Conservation (phyloP, 2,329 filamentous ascomycete species). For the Huntiella abstrusa region DNA sequence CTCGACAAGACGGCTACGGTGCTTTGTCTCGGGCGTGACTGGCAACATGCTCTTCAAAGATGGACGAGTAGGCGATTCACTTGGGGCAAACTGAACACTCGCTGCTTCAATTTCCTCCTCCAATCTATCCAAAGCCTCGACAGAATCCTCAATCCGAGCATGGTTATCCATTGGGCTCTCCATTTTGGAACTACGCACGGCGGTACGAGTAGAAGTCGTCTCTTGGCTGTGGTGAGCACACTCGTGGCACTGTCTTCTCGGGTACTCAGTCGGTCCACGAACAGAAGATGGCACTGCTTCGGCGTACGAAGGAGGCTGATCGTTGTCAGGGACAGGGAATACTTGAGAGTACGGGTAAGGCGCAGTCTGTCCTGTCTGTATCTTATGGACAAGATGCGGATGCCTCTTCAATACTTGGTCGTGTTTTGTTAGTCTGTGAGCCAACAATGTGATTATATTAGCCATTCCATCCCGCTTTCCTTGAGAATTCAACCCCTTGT, state of each 20-base stretch:
- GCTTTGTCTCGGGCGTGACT: neutral
- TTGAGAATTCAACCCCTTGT: too few species aligned
- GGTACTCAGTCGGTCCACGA: neutral
- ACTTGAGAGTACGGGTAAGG: constrained; percentile 9
- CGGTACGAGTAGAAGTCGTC: too few species aligned
- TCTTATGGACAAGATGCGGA: constrained; percentile 5
- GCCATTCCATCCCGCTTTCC: constrained; percentile 6
- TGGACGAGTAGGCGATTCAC: constrained; percentile 1
- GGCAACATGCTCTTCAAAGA: neutral
- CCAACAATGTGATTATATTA: constrained; percentile 10
- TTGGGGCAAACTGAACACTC: constrained; percentile 15
- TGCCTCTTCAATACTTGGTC: constrained; percentile 7
- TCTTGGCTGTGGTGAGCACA: too few species aligned
- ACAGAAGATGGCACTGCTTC: constrained; percentile 10
- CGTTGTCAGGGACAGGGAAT: constrained; percentile 9
- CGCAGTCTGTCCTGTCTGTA: constrained; percentile 2
- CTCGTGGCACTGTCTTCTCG: too few species aligned
- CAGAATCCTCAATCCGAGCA: constrained; percentile 41
- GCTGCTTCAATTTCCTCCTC: constrained; percentile 43
- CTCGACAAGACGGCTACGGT: too few species aligned
- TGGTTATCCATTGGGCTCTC: constrained; percentile 10
- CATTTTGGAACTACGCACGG: neutral
- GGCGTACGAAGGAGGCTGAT: constrained; percentile 11
- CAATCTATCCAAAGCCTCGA: constrained; percentile 41
- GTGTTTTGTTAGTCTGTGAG: constrained; percentile 7